phyloP scores from a whole-genome alignment of 257 asterid species.

The Plantago major region DNA sequence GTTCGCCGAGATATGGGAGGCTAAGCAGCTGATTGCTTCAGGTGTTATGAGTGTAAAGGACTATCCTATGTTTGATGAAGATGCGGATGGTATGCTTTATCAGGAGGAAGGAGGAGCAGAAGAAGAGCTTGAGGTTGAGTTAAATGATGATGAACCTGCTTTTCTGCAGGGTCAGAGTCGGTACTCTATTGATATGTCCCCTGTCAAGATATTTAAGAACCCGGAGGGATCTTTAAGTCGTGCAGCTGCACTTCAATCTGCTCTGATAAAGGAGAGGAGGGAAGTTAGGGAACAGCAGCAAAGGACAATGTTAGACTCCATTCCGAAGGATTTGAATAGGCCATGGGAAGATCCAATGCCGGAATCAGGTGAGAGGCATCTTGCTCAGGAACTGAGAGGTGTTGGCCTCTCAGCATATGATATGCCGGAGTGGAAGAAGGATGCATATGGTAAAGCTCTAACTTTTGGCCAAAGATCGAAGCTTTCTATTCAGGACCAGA shows the following conservation, averaged over 20 bases:
- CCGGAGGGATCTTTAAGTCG: constrained; percentile 95
- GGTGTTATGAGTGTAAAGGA: constrained; percentile 79
- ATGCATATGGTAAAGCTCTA: constrained; percentile 84
- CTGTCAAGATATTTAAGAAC: constrained; percentile 89
- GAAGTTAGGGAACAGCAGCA: constrained; percentile 97
- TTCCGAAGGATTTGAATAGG: constrained; percentile 92
- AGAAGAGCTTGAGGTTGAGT: constrained; percentile 89
- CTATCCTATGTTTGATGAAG: constrained; percentile 76
- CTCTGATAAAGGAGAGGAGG: constrained; percentile 86
- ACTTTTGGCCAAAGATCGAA: constrained; percentile 94
- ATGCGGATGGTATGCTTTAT: constrained; percentile 71
- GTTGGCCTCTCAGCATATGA: constrained; percentile 95
- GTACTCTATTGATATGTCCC: constrained; percentile 80
- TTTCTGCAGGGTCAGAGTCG: constrained; percentile 87
- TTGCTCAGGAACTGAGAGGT: constrained; percentile 94
- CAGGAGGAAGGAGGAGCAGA: constrained; percentile 94
- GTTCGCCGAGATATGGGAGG: constrained; percentile 97
- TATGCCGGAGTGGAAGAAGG: constrained; percentile 98
- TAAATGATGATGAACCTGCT: constrained; percentile 89
- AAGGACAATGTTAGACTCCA: constrained; percentile 88
- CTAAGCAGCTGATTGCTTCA: constrained; percentile 81
- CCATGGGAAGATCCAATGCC: constrained; percentile 99
- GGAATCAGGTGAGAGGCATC: constrained; percentile 95
- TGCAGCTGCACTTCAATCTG: constrained; percentile 93
- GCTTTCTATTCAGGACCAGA: constrained; percentile 90